Base-by-base conservation (phyloP, 1,284 basidiomycete genomes). In the Anthracocystis panici-leucophaei region DNA sequence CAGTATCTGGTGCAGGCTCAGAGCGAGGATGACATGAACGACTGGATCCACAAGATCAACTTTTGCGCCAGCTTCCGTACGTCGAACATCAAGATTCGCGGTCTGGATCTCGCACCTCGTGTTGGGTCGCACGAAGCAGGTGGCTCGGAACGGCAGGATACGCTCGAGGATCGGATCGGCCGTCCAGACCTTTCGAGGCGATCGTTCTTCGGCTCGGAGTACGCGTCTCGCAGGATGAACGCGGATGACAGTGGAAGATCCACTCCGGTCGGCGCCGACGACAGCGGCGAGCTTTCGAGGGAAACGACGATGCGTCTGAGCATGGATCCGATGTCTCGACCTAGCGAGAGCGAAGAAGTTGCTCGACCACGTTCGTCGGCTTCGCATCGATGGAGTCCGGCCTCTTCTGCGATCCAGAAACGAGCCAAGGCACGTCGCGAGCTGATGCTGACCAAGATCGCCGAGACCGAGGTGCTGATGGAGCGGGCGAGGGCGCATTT, bases 11-110 rank as follows among this genome's bases (percentile, higher is more conserved):
- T 98, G 46, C 93, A 94, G 82, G 89, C 92, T 5, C 84, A 88
- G 12, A 89, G 90, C 79, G 91, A 92, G 77, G 86, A 87, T 53
- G 92, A 95, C 73, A 90, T 94, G 88, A 93, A 96, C 83, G 90
- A 92, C 73, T 99, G 96, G 96, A 91, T 98, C 75, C 89, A 92
- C 35, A 89, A 90, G 48, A 94, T 99, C 84, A 99, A 99, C 86
- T 98, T 97, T 84, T 95, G 94, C 8, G 92, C 93, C 67, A 89
- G 93, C 9, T 98, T 97, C 89, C 94, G 92, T 85, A 91, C 92
- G 2, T 89, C 90, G 9, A 92, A 92, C n/a, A 88, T 97, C 46
- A 89, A 91, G 50, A 94, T 97, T 89, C 90, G 94, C 16, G 89
- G 92, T 0, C 86, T 78, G 5, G 81, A 78, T 52, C 61, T 68